A percentile compares a stretch with the other conserved stretches of the same genome.
phyloP scores from a whole-genome alignment of 163 green algal genomes.

The Chloromonas sp. region DNA sequence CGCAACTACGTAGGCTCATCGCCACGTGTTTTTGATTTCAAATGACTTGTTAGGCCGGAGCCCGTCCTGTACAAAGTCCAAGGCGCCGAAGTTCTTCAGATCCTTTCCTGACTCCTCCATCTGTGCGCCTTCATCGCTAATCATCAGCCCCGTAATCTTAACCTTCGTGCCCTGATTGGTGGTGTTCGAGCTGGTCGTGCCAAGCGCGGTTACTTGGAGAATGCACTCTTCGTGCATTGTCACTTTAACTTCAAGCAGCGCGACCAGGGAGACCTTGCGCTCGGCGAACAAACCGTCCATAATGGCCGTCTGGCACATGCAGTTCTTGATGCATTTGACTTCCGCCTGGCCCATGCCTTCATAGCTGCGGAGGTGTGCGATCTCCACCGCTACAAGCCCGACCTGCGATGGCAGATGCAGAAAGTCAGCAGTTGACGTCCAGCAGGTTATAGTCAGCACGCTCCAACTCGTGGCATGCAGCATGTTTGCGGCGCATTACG shows the following conservation, averaged over 20 bases:
- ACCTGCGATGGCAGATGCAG: not conserved
- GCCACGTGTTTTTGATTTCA: not conserved
- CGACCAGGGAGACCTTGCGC: not conserved
- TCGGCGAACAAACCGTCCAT: not conserved
- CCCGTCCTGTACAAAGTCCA: not conserved
- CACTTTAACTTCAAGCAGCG: not conserved
- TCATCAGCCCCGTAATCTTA: conserved; percentile 2
- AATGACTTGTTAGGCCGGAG: not conserved
- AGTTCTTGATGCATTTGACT: not conserved
- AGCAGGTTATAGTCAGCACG: not conserved
- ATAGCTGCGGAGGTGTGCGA: conserved; percentile 13
- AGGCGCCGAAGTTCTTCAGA: not conserved
- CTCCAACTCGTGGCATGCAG: too few species aligned
- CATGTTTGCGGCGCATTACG: too few species aligned
- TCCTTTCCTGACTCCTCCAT: not conserved
- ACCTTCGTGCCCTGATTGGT: not conserved
- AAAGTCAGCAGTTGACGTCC: not conserved
- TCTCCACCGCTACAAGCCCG: not conserved
- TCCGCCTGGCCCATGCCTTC: conserved; percentile 3
- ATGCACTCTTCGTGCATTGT: conserved; percentile 1
- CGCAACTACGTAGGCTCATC: not conserved
- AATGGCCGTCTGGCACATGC: not conserved
- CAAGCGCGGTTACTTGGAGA: not conserved
- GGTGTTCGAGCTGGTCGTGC: not conserved
- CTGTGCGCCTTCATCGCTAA: not conserved